Conservation (phyloP, 768 basidiomycete species). For the Rhizopogon sp. region DNA sequence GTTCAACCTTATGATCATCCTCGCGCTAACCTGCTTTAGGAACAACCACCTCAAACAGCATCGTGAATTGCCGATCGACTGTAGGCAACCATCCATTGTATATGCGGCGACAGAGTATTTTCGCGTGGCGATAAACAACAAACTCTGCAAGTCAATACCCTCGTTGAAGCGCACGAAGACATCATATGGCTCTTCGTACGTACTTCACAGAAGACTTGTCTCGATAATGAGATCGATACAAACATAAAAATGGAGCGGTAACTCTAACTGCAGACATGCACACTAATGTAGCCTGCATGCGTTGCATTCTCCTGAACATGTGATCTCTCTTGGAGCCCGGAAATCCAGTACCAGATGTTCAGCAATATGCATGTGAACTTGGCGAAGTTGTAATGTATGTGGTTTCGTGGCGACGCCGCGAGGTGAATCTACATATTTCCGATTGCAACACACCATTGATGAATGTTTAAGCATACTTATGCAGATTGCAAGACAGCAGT, state of each 20-base stretch:
- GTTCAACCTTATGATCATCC: neutral
- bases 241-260: constrained; percentile 55
- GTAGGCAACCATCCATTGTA: constrained; percentile 58
- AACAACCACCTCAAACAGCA: constrained; percentile 89
- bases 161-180: constrained; percentile 59
- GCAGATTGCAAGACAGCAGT: no score
- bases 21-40: constrained; percentile 28
- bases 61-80: constrained; percentile 56
- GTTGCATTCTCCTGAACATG: no score
- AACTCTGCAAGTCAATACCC: constrained; percentile 56
- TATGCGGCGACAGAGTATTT: constrained; percentile 74
- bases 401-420: no score
- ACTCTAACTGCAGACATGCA: no score
- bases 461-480: neutral
- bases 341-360: no score
- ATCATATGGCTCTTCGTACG: constrained; percentile 71
- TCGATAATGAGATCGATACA: constrained; percentile 57
- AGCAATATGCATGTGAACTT: no score
- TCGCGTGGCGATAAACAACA: constrained; percentile 87
- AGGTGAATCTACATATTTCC: no score
- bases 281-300: no score
- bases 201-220: constrained; percentile 50
- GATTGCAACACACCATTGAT: no score
- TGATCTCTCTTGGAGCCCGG: no score
- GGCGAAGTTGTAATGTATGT: no score